Percentiles rank a stretch among this genome's conserved stretches.
Conservation (phyloP, 1,284 basidiomycete genomes). For the Athelia psychrophila region DNA sequence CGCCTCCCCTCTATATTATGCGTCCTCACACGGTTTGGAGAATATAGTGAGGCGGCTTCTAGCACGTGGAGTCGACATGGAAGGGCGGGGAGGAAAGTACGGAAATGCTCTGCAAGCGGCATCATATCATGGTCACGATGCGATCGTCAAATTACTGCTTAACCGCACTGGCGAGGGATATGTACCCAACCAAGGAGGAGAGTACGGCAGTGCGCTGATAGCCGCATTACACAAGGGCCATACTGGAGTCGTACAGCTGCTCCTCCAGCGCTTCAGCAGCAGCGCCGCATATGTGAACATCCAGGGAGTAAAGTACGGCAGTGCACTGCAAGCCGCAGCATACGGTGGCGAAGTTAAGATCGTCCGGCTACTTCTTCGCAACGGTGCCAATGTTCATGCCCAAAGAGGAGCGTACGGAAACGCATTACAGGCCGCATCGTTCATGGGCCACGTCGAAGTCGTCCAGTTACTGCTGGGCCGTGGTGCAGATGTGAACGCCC, state of each 20-base stretch:
- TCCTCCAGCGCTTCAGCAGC: background rate
- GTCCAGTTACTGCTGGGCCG: slow-evolving; percentile 2
- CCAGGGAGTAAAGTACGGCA: background rate
- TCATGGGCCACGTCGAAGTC: slow-evolving; percentile 4
- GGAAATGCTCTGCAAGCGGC: background rate
- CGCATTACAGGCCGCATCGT: slow-evolving; percentile 8
- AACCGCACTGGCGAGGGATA: background rate
- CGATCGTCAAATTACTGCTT: background rate
- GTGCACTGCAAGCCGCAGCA: slow-evolving; percentile 6
- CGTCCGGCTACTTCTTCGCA: slow-evolving; percentile 4
- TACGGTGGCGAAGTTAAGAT: background rate
- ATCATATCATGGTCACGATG: background rate
- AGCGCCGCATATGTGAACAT: background rate
- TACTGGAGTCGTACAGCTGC: background rate
- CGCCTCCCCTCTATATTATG: background rate
- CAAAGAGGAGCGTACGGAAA: background rate
- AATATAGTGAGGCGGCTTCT: background rate
- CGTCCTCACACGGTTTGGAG: background rate
- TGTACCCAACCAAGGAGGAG: background rate
- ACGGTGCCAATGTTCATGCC: slow-evolving; percentile 10
- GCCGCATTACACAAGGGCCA: background rate
- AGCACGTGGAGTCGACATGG: background rate
- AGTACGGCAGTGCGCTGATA: background rate
- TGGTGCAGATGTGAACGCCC: too few species aligned
- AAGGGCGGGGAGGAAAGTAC: background rate